Conservation (phyloP, 1,284 basidiomycete species). For the Inonotus hispidus region DNA sequence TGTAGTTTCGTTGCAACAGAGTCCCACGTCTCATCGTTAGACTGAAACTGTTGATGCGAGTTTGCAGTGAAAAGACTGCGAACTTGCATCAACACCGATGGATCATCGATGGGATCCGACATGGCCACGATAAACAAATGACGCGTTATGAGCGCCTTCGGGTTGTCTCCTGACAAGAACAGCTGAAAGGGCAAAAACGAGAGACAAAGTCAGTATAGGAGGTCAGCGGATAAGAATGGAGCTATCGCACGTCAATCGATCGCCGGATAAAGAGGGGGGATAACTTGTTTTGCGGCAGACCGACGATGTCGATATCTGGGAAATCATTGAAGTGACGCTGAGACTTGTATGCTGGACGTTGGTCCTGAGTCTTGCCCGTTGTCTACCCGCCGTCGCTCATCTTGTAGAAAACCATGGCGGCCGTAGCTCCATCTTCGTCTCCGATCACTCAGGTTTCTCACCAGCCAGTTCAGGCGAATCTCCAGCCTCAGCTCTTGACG, state of each 20-base stretch:
- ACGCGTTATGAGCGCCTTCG: slow-evolving; percentile 10
- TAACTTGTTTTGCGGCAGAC: slow-evolving; percentile 17
- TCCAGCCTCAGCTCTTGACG: slow-evolving; percentile 80
- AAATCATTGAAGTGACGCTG: slow-evolving; percentile 20
- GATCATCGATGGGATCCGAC: slow-evolving; percentile 17
- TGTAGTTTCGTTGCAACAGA: slow-evolving; percentile 8
- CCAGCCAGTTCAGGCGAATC: slow-evolving; percentile 59
- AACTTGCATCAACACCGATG: neutral
- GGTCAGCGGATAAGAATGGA: neutral
- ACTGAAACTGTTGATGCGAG: neutral
- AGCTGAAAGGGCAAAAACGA: slow-evolving; percentile 1
- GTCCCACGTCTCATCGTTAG: slow-evolving; percentile 13
- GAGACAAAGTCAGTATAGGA: neutral
- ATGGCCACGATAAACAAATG: slow-evolving; percentile 19
- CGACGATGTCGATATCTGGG: slow-evolving; percentile 19
- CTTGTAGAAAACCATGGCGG: no score
- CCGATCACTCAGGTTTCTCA: slow-evolving; percentile 86
- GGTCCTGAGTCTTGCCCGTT: slow-evolving; percentile 17
- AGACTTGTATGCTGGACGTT: slow-evolving; percentile 9
- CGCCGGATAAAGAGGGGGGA: slow-evolving; percentile 18
- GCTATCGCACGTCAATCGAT: slow-evolving; percentile 17
- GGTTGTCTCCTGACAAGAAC: slow-evolving; percentile 11
- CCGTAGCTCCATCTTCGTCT: slow-evolving; percentile 52
- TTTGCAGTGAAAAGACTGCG: no score
- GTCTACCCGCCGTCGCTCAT: no score